These are phyloP conservation scores for Selenicereus undatus DNA, from an alignment of 148 eudicot species.

Conservation along the genomic window DNA sequence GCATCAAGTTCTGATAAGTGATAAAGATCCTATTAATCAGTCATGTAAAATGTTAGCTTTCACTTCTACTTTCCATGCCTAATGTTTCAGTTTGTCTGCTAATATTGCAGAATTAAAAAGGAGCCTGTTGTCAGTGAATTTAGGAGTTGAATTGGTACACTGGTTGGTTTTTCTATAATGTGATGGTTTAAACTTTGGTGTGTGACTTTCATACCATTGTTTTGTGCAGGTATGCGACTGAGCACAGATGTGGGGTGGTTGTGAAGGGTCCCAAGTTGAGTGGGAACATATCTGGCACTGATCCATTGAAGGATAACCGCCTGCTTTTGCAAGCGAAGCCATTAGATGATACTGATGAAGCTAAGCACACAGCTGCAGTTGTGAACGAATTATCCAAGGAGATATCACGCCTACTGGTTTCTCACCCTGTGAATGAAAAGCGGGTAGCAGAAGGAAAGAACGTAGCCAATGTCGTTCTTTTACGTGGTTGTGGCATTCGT, in stretches of 20 bases:
- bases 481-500: slow-evolving; percentile 98
- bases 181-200: neutral
- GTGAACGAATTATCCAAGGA: slow-evolving; percentile 94
- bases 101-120: too few species aligned
- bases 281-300: slow-evolving; percentile 98
- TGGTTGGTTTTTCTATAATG: neutral
- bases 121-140: neutral
- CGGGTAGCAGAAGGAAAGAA: slow-evolving; percentile 78
- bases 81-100: too few species aligned
- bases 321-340: slow-evolving; percentile 74
- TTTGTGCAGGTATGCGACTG: slow-evolving; percentile 84
- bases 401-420: slow-evolving; percentile 67
- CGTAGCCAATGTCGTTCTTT: slow-evolving; percentile 79
- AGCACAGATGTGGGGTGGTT: slow-evolving; percentile 98
- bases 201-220: neutral
- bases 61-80: neutral
- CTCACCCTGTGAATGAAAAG: slow-evolving; percentile 79
- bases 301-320: slow-evolving; percentile 89
- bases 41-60: neutral
- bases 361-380: slow-evolving; percentile 81
- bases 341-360: slow-evolving; percentile 81
- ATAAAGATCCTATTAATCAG: neutral
- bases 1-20: neutral
- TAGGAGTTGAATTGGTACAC: neutral
- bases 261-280: slow-evolving; percentile 93